Evolutionary conservation across 768 basidiomycete genomes (phyloP).

Genomic region (Calocera cornea): DNA sequence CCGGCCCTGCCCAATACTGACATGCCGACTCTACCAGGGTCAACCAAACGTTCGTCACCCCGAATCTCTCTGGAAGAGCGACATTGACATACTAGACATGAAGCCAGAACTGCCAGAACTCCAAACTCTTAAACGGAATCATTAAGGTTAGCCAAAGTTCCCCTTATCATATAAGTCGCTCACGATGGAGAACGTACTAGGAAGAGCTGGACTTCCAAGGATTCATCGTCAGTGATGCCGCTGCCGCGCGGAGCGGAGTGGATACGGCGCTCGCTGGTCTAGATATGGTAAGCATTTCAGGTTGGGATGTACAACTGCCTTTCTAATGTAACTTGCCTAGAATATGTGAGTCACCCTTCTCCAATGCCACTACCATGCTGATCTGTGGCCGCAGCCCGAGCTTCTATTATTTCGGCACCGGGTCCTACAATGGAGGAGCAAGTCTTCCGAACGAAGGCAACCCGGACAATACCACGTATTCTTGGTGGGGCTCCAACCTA

Average conservation of each 20-base stretch:
- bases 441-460: not conserved
- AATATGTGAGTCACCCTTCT: not conserved
- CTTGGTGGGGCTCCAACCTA: constrained; percentile 42
- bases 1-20: not conserved
- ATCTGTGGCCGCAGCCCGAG: constrained; percentile 42
- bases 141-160: not conserved
- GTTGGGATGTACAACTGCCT: not conserved
- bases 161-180: too few relatives aligned
- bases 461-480: not conserved
- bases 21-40: not conserved
- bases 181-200: not conserved
- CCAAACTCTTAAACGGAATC: not conserved
- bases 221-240: constrained; percentile 39
- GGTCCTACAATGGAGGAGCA: constrained; percentile 10
- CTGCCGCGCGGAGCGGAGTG: constrained; percentile 29
- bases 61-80: not conserved
- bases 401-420: constrained; percentile 37
- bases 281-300: constrained; percentile 28
- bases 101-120: not conserved
- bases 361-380: not conserved
- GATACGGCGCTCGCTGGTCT: constrained; percentile 39
- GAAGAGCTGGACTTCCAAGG: not conserved
- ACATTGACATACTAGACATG: not conserved
- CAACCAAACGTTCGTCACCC: not conserved
- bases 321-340: too few relatives aligned